Evolutionary conservation across 1,284 basidiomycete genomes (phyloP).

Genomic region (Ceratobasidium sp.): DNA sequence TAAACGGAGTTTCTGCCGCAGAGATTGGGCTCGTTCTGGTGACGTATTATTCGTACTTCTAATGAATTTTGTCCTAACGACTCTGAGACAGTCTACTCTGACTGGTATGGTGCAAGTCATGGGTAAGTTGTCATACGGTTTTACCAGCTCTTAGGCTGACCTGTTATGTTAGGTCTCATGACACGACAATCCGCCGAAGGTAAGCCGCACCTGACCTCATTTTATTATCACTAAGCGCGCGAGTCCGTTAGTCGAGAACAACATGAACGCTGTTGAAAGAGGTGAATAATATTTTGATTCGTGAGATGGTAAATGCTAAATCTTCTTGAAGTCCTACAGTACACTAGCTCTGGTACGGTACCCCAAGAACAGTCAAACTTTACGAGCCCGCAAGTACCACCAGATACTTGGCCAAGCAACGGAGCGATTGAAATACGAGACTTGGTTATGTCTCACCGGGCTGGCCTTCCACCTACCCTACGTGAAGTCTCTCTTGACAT

Average conservation of each 20-base stretch:
- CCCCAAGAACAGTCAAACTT: conserved; percentile 72
- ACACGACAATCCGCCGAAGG: conserved; percentile 70
- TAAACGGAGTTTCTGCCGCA: conserved; percentile 65
- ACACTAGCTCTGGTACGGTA: conserved; percentile 58
- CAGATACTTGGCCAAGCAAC: conserved; percentile 42
- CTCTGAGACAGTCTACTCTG: conserved; percentile 4
- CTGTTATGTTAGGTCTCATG: conserved; percentile 51
- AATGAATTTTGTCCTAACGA: conserved; percentile 40
- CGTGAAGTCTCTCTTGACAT: conserved; percentile 54
- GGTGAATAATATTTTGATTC: conserved; percentile 50
- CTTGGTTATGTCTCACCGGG: conserved; percentile 49
- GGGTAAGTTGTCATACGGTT: conserved; percentile 55
- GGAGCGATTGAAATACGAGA: conserved; percentile 49
- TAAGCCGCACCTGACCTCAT: conserved; percentile 50
- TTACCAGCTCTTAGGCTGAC: conserved; percentile 48
- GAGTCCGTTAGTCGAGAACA: conserved; percentile 55
- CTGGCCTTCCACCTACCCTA: conserved; percentile 56
- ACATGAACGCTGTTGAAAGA: conserved; percentile 78
- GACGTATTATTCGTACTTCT: conserved; percentile 51
- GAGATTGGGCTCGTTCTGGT: conserved; percentile 76
- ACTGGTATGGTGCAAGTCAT: conserved; percentile 37
- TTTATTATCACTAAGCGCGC: background rate
- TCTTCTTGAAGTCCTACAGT: conserved; percentile 60
- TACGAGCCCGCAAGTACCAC: conserved; percentile 61
- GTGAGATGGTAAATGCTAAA: background rate